Conservation (phyloP, 2,329 filamentous ascomycete species). For the Sclerotinia sclerotiorum region DNA sequence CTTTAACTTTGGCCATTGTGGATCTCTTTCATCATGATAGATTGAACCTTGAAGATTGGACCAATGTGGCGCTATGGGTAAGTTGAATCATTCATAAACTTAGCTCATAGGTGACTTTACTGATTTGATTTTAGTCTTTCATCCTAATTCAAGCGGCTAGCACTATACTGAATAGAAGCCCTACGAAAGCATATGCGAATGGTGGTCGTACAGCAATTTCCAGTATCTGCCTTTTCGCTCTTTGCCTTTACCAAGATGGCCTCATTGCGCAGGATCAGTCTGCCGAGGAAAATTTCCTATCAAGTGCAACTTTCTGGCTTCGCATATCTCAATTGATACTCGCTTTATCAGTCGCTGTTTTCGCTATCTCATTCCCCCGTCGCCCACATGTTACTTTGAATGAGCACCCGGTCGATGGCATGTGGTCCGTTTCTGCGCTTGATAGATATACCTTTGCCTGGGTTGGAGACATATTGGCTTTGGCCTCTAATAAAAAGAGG, state of each 20-base stretch:
- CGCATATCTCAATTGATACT: conserved; percentile 50
- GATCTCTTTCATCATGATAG: conserved; percentile 46
- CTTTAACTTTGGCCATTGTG: conserved; percentile 57
- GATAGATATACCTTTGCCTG: conserved; percentile 66
- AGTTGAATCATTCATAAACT: conserved; percentile 43
- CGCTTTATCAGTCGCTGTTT: conserved; percentile 48
- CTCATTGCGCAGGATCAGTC: conserved; percentile 40
- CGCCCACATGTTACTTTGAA: conserved; percentile 65
- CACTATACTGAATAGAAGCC: conserved; percentile 50
- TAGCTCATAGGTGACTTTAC: conserved; percentile 13
- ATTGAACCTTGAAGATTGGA: conserved; percentile 57
- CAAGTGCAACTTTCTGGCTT: conserved; percentile 45
- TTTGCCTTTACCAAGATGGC: conserved; percentile 49
- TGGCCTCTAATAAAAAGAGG: conserved; percentile 57
- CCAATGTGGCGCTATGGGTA: conserved; percentile 63
- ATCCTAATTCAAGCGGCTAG: conserved; percentile 53
- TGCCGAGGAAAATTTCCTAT: conserved; percentile 21
- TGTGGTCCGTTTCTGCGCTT: conserved; percentile 61
- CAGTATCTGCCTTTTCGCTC: conserved; percentile 46
- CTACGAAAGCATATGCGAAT: conserved; percentile 54
- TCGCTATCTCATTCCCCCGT: conserved; percentile 59
- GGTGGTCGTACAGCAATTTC: conserved; percentile 55
- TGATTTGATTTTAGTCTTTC: conserved; percentile 45
- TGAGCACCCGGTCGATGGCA: conserved; percentile 60
- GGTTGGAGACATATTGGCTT: conserved; percentile 54